A percentile compares a stretch with the other conserved stretches of the same genome.
Evolutionary conservation across 2,329 filamentous ascomycete genomes (phyloP).

Genomic region (Paradendryphiella salina): DNA sequence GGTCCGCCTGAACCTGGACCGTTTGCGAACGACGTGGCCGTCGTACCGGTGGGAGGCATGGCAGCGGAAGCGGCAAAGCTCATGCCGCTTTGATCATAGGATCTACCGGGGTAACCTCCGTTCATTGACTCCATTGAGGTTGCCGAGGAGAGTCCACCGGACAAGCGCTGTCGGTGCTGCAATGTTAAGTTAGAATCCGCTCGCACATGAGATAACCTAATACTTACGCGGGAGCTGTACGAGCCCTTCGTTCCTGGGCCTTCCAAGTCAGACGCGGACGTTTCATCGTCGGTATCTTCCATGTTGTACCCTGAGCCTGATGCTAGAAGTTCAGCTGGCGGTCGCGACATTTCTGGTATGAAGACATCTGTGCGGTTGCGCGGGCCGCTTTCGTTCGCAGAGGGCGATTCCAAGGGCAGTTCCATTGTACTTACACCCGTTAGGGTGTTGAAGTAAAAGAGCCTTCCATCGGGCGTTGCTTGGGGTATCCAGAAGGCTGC

Average conservation of each 20-base stretch:
- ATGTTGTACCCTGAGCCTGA: slow-evolving; percentile 76
- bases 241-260: slow-evolving; percentile 74
- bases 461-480: slow-evolving; percentile 85
- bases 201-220: slow-evolving; percentile 3
- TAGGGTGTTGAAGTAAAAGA: slow-evolving; percentile 98
- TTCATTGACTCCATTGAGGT: slow-evolving; percentile 91
- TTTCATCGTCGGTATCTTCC: slow-evolving; percentile 88
- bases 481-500: slow-evolving; percentile 99
- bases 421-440: slow-evolving; percentile 95
- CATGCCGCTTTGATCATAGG: slow-evolving; percentile 46
- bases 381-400: slow-evolving; percentile 78
- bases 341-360: slow-evolving; percentile 85
- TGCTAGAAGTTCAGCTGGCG: slow-evolving; percentile 88
- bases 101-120: slow-evolving; percentile 64
- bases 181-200: slow-evolving; percentile 21
- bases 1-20: slow-evolving; percentile 50
- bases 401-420: slow-evolving; percentile 88
- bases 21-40: slow-evolving; percentile 59
- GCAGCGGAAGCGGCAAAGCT: slow-evolving; percentile 52
- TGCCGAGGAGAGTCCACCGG: slow-evolving; percentile 77
- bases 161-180: slow-evolving; percentile 57
- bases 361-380: slow-evolving; percentile 85
- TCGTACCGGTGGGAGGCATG: slow-evolving; percentile 56
- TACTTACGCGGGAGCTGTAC: slow-evolving; percentile 67
- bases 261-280: slow-evolving; percentile 80